A percentile compares a stretch with the other conserved stretches of the same genome.
phyloP scores from a whole-genome alignment of 257 asterid species.

The Primulina eburnea region DNA sequence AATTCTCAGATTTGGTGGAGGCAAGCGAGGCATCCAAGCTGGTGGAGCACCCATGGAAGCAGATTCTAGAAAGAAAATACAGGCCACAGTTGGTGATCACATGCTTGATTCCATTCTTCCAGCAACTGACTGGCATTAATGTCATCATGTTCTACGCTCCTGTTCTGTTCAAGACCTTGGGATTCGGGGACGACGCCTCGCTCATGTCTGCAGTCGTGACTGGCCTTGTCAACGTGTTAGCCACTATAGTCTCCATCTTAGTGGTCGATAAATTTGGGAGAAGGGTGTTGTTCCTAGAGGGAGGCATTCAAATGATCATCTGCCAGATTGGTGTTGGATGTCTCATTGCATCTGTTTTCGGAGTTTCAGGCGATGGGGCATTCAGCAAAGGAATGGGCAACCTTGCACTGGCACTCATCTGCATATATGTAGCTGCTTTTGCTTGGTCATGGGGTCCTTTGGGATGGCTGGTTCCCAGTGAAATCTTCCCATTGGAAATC shows the following conservation, averaged over 20 bases:
- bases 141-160: conserved; percentile 26
- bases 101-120: conserved; percentile 4
- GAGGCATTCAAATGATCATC: conserved; percentile 20
- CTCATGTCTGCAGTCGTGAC: conserved; percentile 18
- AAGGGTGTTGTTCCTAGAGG: conserved; percentile 8
- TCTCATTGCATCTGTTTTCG: not conserved
- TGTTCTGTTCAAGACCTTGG: conserved; percentile 14
- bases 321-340: conserved; percentile 7
- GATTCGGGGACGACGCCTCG: conserved; percentile 19
- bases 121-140: conserved; percentile 21
- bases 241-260: conserved; percentile 12
- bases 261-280: conserved; percentile 5
- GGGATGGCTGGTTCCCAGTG: conserved; percentile 14
- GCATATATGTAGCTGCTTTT: not conserved
- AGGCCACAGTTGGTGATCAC: conserved; percentile 13
- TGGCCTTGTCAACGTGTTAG: conserved; percentile 10
- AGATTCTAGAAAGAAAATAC: not conserved
- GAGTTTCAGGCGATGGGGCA: not conserved
- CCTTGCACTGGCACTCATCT: not conserved
- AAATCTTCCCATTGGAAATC: conserved; percentile 2
- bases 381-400: not conserved
- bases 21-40: not conserved
- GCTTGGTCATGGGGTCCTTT: conserved; percentile 18
- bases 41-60: not conserved
- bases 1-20: not conserved